Evolutionary conservation across 192 early-diverging fungal species (phyloP).

Genomic region (Coemansia sp.): DNA sequence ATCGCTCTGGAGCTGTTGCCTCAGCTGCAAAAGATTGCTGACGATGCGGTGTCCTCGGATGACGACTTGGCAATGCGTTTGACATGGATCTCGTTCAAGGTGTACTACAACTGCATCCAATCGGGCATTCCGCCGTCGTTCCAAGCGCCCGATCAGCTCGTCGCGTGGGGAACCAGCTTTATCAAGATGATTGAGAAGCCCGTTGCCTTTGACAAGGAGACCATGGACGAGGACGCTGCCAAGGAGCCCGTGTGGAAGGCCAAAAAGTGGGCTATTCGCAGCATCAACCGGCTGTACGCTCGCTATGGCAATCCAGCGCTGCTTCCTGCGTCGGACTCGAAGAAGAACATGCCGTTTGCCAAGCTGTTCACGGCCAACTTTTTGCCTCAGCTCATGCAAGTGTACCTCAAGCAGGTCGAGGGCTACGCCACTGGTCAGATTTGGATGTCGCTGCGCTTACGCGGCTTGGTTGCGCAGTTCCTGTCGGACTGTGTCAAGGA

Average conservation of each 20-base stretch:
- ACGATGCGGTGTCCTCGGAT: conserved; percentile 62
- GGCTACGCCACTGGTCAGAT: conserved; percentile 67
- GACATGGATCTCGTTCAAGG: conserved; percentile 84
- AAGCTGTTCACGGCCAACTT: conserved; percentile 86
- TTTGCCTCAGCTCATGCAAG: conserved; percentile 84
- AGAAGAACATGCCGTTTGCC: conserved; percentile 68
- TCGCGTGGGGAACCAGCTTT: conserved; percentile 89
- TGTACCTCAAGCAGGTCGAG: conserved; percentile 87
- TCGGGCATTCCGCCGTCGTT: conserved; percentile 55
- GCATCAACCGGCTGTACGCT: conserved; percentile 82
- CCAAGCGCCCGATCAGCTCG: conserved; percentile 69
- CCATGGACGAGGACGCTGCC: conserved; percentile 70
- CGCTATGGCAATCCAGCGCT: conserved; percentile 74
- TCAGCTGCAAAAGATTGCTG: conserved; percentile 75
- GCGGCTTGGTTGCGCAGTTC: conserved; percentile 74
- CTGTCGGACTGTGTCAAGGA: conserved; percentile 83
- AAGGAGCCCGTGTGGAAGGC: conserved; percentile 89
- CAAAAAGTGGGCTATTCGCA: conserved; percentile 93
- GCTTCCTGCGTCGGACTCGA: conserved; percentile 54
- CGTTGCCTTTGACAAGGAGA: conserved; percentile 62
- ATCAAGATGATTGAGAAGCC: conserved; percentile 77
- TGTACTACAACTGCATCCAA: conserved; percentile 75
- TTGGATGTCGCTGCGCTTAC: conserved; percentile 75
- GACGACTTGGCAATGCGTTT: conserved; percentile 80
- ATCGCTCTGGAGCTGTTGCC: conserved; percentile 80